phyloP scores from a whole-genome alignment of 495 filamentous ascomycete genomes.

The Bacidia gigantensis region DNA sequence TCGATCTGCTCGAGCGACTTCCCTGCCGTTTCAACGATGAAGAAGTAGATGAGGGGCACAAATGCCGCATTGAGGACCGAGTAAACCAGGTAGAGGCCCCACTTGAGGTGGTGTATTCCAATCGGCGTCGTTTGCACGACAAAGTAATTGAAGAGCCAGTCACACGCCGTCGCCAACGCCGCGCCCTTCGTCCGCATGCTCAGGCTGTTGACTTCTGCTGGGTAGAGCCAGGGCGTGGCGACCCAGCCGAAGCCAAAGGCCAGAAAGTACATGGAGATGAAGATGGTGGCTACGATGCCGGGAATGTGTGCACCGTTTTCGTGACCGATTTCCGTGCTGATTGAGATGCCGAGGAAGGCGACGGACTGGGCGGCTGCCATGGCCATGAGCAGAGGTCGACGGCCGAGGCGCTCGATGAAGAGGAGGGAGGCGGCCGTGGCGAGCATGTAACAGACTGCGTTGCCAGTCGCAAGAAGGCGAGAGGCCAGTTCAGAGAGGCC shows the following conservation, averaged over 20 bases:
- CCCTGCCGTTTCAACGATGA: conserved; percentile 40
- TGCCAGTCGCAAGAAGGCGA: conserved; percentile 61
- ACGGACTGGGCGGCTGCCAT: conserved; percentile 39
- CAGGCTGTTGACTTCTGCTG: conserved; percentile 47
- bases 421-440: conserved; percentile 64
- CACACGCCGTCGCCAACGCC: conserved; percentile 32
- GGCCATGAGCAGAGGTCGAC: conserved; percentile 49
- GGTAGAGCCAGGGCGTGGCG: conserved; percentile 39
- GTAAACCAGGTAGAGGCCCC: conserved; percentile 27
- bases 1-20: conserved; percentile 23
- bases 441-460: conserved; percentile 62
- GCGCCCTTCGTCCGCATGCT: conserved; percentile 42
- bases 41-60: conserved; percentile 46
- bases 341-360: conserved; percentile 21
- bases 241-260: conserved; percentile 48
- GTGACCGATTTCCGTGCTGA: conserved; percentile 15
- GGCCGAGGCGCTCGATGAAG: conserved; percentile 58
- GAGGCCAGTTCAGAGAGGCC: conserved; percentile 60
- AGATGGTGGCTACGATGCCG: conserved; percentile 32
- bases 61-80: conserved; percentile 32
- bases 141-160: conserved; percentile 36
- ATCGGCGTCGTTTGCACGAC: conserved; percentile 36
- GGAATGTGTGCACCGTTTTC: conserved; percentile 7
- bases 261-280: conserved; percentile 40
- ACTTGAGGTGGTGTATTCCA: conserved; percentile 27